Conservation (phyloP, 176 grass and related monocot genomes). For the Hordeum marinum region DNA sequence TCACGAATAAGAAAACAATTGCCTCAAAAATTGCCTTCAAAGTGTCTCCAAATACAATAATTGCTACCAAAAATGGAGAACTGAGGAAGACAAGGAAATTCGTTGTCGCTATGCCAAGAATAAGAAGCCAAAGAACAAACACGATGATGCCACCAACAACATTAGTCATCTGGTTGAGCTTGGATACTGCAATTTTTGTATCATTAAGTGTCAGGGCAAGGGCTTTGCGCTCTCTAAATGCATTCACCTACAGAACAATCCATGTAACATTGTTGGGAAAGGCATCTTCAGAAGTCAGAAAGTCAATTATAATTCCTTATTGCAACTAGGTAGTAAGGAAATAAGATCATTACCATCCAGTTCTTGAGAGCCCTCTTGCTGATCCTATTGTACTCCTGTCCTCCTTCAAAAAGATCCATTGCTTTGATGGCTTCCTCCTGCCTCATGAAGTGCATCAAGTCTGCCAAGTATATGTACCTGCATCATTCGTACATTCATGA, state of each 20-base stretch:
- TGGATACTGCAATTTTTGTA: background rate
- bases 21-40: background rate
- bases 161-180: background rate
- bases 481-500: too few species aligned
- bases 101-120: background rate
- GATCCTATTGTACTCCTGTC: too few species aligned
- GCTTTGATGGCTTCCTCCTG: constrained; percentile 15
- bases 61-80: background rate
- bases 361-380: too few species aligned
- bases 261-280: background rate
- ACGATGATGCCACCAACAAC: background rate
- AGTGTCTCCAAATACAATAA: background rate
- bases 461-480: too few species aligned
- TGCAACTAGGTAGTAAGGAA: background rate
- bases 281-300: background rate
- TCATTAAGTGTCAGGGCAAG: background rate
- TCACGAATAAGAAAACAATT: background rate
- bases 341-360: too few species aligned
- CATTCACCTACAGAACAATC: background rate
- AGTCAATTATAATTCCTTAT: background rate
- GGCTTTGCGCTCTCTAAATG: background rate
- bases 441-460: background rate
- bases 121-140: background rate
- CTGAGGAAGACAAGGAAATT: background rate
- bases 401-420: too few species aligned